Conservation (phyloP, 371 early-diverging fungal species). For the Amoeboaphelidium occidentale region DNA sequence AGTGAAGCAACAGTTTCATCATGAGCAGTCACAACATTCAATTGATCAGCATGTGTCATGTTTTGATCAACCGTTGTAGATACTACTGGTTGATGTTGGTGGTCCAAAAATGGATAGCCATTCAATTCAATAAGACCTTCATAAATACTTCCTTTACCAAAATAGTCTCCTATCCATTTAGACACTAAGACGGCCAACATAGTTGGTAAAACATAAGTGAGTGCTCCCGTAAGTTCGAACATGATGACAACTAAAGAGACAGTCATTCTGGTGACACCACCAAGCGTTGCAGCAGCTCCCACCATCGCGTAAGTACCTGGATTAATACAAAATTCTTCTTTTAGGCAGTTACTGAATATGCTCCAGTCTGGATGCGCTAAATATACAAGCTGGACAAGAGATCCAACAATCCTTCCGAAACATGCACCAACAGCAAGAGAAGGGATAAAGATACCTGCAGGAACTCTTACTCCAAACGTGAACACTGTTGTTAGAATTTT, state of each 20-base stretch:
- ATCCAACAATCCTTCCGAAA: slow-evolving; percentile 69
- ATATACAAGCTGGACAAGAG: slow-evolving; percentile 29
- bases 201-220: slow-evolving; percentile 61
- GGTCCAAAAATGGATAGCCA: slow-evolving; percentile 64
- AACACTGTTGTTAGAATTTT: slow-evolving; percentile 37
- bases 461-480: slow-evolving; percentile 60
- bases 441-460: slow-evolving; percentile 78
- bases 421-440: slow-evolving; percentile 74
- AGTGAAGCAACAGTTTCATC: background rate
- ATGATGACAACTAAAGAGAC: slow-evolving; percentile 76
- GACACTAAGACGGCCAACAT: slow-evolving; percentile 80
- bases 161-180: slow-evolving; percentile 66
- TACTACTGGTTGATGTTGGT: slow-evolving; percentile 16
- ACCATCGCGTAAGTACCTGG: slow-evolving; percentile 87
- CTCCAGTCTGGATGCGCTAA: background rate
- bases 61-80: background rate
- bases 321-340: slow-evolving; percentile 34
- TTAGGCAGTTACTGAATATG: background rate
- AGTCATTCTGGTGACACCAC: slow-evolving; percentile 80
- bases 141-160: slow-evolving; percentile 56
- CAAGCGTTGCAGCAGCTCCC: slow-evolving; percentile 73
- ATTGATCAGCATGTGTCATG: background rate
- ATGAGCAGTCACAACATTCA: background rate
- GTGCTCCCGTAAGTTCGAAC: slow-evolving; percentile 77
- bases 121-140: slow-evolving; percentile 38